Base-by-base conservation (phyloP, 768 basidiomycete species). In the Phanerochaete carnosa region DNA sequence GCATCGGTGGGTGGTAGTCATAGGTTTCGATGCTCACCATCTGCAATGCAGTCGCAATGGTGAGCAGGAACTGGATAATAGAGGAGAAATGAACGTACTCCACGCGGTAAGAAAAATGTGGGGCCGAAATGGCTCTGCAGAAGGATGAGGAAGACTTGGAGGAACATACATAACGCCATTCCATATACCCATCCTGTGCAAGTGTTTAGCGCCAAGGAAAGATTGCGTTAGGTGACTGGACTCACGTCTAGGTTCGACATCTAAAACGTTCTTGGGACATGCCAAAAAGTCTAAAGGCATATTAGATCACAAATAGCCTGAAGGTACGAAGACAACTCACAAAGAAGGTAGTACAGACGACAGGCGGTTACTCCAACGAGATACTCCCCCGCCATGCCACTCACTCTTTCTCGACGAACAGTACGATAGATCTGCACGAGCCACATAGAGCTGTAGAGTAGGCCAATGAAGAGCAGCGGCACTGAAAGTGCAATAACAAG, bases 261-360 rank as follows among this genome's bases (percentile, higher is more conserved):
- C 93, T 59, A 95, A 79, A 6, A 95, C 89, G 68, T 95, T 97
- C 68, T 85, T 85, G 0, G 93, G 90, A 68, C 91, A 95, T 0
- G 80, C 81, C 69, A 95, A 76, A 65, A 90, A 90, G 69, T 96
- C 94, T 96, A 63, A 3, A 29, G 13, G 19, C n/a, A 2, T 55
- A 61, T 43, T 28, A 61, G 30, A 55, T 5, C 30, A 22, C 46
- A 61, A 15, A 65, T 51, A n/a, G 15, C 23, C 16, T 29, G 8
- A 15, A n/a, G 33, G 23, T 35, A n/a, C 22, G 49, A 54, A 6
- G n/a, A 25, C 0, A 11, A 75, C 92, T 77, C 69, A 95, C 94
- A 95, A 37, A 93, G 69, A 2, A 85, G 83, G 50, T 88, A 80
- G 58, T 82, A 86, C 49, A 93, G 75, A 55, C 94, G 78, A 59